phyloP scores from a whole-genome alignment of 768 basidiomycete genomes.

The Crucibulum laeve region DNA sequence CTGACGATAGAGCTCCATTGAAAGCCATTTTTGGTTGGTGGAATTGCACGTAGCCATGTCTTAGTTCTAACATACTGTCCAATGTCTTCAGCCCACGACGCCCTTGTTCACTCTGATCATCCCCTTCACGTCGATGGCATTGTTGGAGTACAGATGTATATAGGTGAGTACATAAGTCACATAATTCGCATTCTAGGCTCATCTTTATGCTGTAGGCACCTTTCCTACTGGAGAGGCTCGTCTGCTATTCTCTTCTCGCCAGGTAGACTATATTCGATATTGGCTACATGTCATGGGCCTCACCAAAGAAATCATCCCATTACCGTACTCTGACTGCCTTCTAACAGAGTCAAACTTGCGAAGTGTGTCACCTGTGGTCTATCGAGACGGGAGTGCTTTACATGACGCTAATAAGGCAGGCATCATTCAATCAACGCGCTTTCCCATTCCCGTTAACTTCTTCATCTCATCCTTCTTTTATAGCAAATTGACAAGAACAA shows the following conservation, averaged over 20 bases:
- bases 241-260: constrained; percentile 78
- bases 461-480: not conserved
- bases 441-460: not conserved
- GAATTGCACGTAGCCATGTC: not conserved
- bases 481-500: constrained; percentile 80
- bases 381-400: constrained; percentile 48
- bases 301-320: constrained; percentile 57
- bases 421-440: not conserved
- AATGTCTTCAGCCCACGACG: constrained; percentile 48
- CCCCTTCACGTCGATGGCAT: constrained; percentile 63
- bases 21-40: constrained; percentile 61
- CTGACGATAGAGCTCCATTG: constrained; percentile 54
- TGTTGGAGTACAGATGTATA: constrained; percentile 66
- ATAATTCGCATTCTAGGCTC: not conserved
- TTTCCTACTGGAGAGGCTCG: constrained; percentile 70
- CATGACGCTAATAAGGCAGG: constrained; percentile 57
- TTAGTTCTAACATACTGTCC: not conserved
- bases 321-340: constrained; percentile 78
- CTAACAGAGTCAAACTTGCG: constrained; percentile 55
- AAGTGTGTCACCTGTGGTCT: constrained; percentile 54
- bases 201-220: constrained; percentile 38
- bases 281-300: constrained; percentile 76
- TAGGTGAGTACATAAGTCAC: constrained; percentile 38
- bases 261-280: constrained; percentile 82
- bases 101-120: constrained; percentile 65